Percentiles rank a stretch among this genome's conserved stretches.
These are phyloP conservation scores for Scheffersomyces ergatensis DNA, from an alignment of 805 yeast species.

Conservation along the genomic window DNA sequence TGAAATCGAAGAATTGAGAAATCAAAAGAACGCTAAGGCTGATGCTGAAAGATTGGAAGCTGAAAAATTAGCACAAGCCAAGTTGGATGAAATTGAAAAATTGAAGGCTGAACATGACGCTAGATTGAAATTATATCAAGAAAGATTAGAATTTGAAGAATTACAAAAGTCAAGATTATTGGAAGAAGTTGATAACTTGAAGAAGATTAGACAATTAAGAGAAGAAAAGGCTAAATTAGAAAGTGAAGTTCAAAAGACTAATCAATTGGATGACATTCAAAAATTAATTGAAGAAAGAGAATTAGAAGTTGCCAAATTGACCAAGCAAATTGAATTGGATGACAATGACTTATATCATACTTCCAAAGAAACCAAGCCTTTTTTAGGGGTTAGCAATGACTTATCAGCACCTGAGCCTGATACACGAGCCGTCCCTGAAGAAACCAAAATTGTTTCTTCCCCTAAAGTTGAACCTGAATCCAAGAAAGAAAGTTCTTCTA, in stretches of 20 bases:
- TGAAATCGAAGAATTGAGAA: conserved; percentile 30
- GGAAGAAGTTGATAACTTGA: conserved; percentile 39
- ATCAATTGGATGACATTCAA: conserved; percentile 22
- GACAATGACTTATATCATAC: conserved; percentile 21
- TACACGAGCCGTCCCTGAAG: conserved; percentile 16
- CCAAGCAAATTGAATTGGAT: conserved; percentile 31
- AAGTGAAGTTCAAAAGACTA: conserved; percentile 16
- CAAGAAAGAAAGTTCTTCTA: not conserved
- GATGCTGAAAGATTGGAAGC: conserved; percentile 25
- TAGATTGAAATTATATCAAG: conserved; percentile 24
- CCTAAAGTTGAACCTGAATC: not conserved
- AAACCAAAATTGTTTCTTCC: not conserved
- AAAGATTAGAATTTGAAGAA: conserved; percentile 34
- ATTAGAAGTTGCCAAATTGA: conserved; percentile 27
- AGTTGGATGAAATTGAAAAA: conserved; percentile 30
- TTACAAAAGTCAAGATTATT: conserved; percentile 34
- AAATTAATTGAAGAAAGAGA: conserved; percentile 31
- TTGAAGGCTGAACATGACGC: conserved; percentile 34
- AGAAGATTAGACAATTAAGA: conserved; percentile 35
- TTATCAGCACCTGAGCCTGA: conserved; percentile 14
- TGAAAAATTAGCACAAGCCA: conserved; percentile 26
- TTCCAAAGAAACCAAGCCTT: conserved; percentile 8
- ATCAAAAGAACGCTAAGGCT: conserved; percentile 16
- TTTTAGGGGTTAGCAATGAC: conserved; percentile 32
- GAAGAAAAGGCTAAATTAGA: conserved; percentile 34